Conservation (phyloP, 805 yeast species). For the Wickerhamiella domercqiae region DNA sequence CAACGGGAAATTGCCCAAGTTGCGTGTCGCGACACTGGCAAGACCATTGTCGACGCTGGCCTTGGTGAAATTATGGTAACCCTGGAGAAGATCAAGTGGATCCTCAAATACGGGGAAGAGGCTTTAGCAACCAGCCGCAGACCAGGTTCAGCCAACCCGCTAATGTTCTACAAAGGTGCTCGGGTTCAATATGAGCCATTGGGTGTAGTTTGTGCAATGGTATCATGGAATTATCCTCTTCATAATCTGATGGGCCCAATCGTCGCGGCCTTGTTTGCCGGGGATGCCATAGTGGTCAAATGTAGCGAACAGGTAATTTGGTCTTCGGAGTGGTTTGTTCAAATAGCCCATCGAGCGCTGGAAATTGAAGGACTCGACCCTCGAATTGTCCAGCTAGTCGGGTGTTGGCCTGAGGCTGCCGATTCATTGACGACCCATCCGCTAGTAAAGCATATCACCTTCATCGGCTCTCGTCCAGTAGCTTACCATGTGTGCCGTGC, state of each 20-base stretch:
- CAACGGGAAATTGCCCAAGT: conserved; percentile 80
- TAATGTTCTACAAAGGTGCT: conserved; percentile 83
- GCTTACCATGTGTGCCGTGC: conserved; percentile 76
- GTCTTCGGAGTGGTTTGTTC: conserved; percentile 72
- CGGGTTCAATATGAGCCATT: conserved; percentile 89
- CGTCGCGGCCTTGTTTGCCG: conserved; percentile 76
- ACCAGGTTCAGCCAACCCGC: conserved; percentile 73
- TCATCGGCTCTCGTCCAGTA: conserved; percentile 90
- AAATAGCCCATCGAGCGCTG: conserved; percentile 56
- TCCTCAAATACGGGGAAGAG: conserved; percentile 62
- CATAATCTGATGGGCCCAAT: conserved; percentile 90
- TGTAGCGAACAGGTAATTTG: conserved; percentile 94
- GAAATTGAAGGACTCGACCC: conserved; percentile 62
- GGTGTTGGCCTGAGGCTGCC: conserved; percentile 81
- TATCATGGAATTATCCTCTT: conserved; percentile 96
- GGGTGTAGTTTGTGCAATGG: conserved; percentile 76
- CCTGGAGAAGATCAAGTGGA: conserved; percentile 84
- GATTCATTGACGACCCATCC: conserved; percentile 75
- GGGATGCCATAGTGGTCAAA: conserved; percentile 80
- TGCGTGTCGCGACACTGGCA: conserved; percentile 94
- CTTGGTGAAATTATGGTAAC: conserved; percentile 88
- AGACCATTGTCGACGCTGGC: conserved; percentile 88
- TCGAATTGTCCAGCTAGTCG: conserved; percentile 71
- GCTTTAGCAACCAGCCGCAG: conserved; percentile 57
- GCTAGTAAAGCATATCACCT: conserved; percentile 73